Evolutionary conservation across 2,329 filamentous ascomycete genomes (phyloP), one percentile per base, ranked within the genome.

Genomic region (Cordyceps cateniannulata): DNA sequence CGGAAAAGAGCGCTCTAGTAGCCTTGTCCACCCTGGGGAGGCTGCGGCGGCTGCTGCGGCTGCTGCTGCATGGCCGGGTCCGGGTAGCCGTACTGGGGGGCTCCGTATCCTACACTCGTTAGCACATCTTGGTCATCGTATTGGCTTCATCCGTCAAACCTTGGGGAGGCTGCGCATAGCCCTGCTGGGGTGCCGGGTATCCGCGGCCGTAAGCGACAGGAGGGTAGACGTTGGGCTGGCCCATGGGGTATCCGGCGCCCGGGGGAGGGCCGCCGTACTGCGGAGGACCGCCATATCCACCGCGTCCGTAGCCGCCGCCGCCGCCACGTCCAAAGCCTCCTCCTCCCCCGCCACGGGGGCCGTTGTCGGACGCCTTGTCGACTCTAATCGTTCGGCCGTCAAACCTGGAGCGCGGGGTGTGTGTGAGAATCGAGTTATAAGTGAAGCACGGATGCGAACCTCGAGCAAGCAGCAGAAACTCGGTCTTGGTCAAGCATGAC

Each of bases 311-410:
- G 54, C 76, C 73, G 48, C 72, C 69, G 60, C 74, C 71, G 38
- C 73, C 74, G 42, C 70, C 70, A 27, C 79, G 76, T 61, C 77
- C 74, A n/a, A 70, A 67, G 59, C 81, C 79, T 58, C 83, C 38
- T 18, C 38, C 80, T 56, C 80, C 79, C 58, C 85, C 83, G 58
- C 82, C 83, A 61, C 85, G 82, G 51, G 85, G 80, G 51, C 85
- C 84, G 66, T 87, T 88, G 75, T 97, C 93, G 62, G 91, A 93
- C 64, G 93, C 95, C 76, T 93, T 96, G 79, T 98, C 93, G 66
- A 99, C 93, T 68, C 93, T 92, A 74, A 99, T 97, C 66, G 85
- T 86, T 69, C 93, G 91, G 66, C 93, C 93, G 76, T 98, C 93
- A 75, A 98, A 96, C 70, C 93, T 96, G 29, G 67, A n/a, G 32